A percentile compares a stretch with the other conserved stretches of the same genome.
Evolutionary conservation across 1,139 yeast species (phyloP).

Genomic region (Saccharomyces hybrid): DNA sequence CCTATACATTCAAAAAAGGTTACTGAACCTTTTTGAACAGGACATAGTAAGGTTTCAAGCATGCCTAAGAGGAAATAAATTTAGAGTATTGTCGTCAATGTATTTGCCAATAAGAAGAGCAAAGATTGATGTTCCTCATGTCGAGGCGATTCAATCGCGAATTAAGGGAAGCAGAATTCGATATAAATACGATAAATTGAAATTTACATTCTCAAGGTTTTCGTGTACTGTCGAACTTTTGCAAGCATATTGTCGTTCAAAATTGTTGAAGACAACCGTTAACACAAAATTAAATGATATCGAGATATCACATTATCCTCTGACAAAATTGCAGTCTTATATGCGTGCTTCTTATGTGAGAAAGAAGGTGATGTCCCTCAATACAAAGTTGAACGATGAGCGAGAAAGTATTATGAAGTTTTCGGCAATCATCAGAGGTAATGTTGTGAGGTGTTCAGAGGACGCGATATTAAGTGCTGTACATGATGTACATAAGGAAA

Average conservation of each 20-base stretch:
- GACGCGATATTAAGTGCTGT: background rate
- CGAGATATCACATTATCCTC: slow-evolving; percentile 2
- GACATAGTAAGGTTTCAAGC: slow-evolving; percentile 34
- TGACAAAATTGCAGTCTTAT: slow-evolving; percentile 7
- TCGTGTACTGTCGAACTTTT: slow-evolving; percentile 13
- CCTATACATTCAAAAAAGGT: slow-evolving; percentile 46
- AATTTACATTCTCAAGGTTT: slow-evolving; percentile 4
- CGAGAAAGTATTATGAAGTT: background rate
- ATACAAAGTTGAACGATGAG: background rate
- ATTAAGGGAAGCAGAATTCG: slow-evolving; percentile 29
- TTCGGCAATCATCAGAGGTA: background rate
- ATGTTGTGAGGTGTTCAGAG: background rate
- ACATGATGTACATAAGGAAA: background rate
- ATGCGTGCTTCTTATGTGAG: slow-evolving; percentile 17
- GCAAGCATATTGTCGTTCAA: slow-evolving; percentile 38
- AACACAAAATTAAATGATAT: slow-evolving; percentile 1
- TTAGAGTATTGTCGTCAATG: background rate
- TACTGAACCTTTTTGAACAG: slow-evolving; percentile 28
- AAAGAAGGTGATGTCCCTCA: background rate
- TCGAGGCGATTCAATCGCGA: slow-evolving; percentile 32
- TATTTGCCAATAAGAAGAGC: slow-evolving; percentile 14
- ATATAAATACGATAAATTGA: slow-evolving; percentile 4
- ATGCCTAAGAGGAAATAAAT: slow-evolving; percentile 26
- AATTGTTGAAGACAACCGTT: slow-evolving; percentile 4
- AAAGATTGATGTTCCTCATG: slow-evolving; percentile 8